A percentile compares a stretch with the other conserved stretches of the same genome.
Conservation (phyloP, 2,329 filamentous ascomycete species). For the Davidsoniella eucalypti region DNA sequence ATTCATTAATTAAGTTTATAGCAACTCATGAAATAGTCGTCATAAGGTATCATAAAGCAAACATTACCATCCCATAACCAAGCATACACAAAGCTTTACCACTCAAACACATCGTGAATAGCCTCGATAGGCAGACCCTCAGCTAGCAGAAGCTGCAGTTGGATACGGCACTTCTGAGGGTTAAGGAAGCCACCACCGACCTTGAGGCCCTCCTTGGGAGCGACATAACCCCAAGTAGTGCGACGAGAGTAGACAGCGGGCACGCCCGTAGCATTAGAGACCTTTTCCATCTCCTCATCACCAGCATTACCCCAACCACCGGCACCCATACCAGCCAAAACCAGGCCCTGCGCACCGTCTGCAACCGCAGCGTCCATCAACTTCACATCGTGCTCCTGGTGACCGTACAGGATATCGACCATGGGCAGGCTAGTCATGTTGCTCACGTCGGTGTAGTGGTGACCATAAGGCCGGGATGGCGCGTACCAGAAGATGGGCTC, state of each 20-base stretch:
- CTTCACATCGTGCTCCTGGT: conserved; percentile 33
- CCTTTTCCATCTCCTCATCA: conserved; percentile 21
- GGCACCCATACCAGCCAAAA: conserved; percentile 38
- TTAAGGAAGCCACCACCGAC: conserved; percentile 36
- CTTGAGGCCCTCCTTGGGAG: conserved; percentile 21
- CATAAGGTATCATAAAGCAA: background rate
- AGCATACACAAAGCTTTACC: background rate
- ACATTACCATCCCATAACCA: background rate
- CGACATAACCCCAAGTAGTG: conserved; percentile 36
- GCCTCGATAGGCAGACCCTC: conserved; percentile 14
- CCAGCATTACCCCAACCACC: conserved; percentile 30
- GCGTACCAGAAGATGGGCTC: conserved; percentile 44
- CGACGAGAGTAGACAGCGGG: conserved; percentile 35
- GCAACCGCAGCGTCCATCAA: conserved; percentile 32
- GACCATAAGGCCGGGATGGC: conserved; percentile 30
- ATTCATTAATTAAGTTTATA: background rate
- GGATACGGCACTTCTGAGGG: conserved; percentile 36
- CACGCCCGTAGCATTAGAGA: conserved; percentile 28
- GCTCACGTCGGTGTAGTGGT: conserved; percentile 26
- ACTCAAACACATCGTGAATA: conserved; percentile 8
- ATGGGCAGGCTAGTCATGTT: conserved; percentile 25
- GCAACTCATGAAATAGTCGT: background rate
- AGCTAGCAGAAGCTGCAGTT: conserved; percentile 28
- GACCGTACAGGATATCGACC: conserved; percentile 39
- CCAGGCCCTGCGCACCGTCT: conserved; percentile 35